Evolutionary conservation across 768 basidiomycete species (phyloP).

Genomic region (Boletus eberwhitei): DNA sequence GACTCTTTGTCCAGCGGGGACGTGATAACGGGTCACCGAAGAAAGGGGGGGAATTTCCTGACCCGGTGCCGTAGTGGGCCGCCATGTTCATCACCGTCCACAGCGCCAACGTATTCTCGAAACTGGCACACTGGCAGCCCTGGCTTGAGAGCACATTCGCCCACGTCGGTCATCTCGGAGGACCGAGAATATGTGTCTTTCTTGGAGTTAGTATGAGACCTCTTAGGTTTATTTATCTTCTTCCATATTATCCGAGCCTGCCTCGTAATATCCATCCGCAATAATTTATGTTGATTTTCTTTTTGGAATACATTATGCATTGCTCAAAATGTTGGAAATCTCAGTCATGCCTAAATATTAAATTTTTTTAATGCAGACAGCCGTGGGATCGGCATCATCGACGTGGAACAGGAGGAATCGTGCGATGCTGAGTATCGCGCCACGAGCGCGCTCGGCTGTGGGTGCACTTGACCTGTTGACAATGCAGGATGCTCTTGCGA

Average conservation of each 20-base stretch:
- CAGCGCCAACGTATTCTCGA: background rate
- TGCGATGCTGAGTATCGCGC: slow-evolving; percentile 14
- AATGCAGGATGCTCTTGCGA: background rate
- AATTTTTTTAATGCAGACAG: too few species aligned
- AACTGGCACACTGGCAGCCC: background rate
- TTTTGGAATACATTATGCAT: too few species aligned
- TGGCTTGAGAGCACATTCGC: background rate
- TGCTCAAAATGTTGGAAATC: too few species aligned
- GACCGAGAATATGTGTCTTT: slow-evolving; percentile 25
- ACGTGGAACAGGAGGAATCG: slow-evolving; percentile 20
- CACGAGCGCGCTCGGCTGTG: background rate
- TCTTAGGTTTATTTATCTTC: background rate
- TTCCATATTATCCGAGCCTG: background rate
- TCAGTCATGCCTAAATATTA: too few species aligned
- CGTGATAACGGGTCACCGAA: background rate
- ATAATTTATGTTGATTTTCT: too few species aligned
- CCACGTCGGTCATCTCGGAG: slow-evolving; percentile 9
- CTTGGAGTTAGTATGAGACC: slow-evolving; percentile 17
- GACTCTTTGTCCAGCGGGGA: slow-evolving; percentile 1
- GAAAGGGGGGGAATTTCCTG: background rate
- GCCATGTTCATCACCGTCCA: background rate
- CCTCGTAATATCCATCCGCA: too few species aligned
- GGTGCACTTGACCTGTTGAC: background rate
- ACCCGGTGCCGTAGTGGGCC: background rate
- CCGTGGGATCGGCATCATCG: slow-evolving; percentile 23